Evolutionary conservation across 208 protist species (phyloP).

Genomic region (Kentomonas sorsogonicus): DNA sequence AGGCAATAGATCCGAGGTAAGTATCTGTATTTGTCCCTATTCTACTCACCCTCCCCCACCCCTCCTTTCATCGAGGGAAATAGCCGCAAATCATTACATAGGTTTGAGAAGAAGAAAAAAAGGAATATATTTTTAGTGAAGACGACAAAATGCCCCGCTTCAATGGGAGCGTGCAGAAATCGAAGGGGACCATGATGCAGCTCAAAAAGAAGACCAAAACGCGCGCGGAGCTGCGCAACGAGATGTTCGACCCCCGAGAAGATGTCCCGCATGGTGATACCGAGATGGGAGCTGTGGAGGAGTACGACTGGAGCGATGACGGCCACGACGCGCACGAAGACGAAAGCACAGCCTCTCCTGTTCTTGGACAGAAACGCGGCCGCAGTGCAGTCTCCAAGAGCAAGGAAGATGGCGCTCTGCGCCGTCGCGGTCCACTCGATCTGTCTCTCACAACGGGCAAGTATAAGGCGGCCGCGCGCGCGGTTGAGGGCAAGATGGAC

Average conservation of each 20-base stretch:
- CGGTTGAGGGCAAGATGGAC: constrained; percentile 58
- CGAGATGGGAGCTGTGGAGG: constrained; percentile 23
- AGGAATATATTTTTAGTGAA: no score
- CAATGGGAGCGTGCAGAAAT: constrained; percentile 1
- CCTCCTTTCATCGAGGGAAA: no score
- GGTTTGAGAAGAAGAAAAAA: no score
- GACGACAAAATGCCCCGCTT: constrained; percentile 36
- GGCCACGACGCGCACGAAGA: not conserved
- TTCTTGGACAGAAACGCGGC: constrained; percentile 5
- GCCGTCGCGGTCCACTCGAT: constrained; percentile 72
- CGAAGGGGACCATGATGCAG: constrained; percentile 22
- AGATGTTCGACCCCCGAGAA: constrained; percentile 39
- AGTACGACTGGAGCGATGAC: constrained; percentile 27
- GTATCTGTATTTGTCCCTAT: no score
- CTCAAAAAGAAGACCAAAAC: constrained; percentile 51
- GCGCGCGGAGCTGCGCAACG: constrained; percentile 61
- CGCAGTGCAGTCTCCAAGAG: not conserved
- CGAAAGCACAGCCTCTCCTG: not conserved
- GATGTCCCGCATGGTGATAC: constrained; percentile 10
- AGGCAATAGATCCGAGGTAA: no score
- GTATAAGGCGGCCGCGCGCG: constrained; percentile 55
- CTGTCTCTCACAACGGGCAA: constrained; percentile 43
- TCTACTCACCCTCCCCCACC: no score
- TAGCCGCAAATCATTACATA: no score
- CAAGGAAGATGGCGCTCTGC: constrained; percentile 19